Evolutionary conservation across 208 protist genomes (phyloP).

Genomic region (Novymonas esmeraldas): DNA sequence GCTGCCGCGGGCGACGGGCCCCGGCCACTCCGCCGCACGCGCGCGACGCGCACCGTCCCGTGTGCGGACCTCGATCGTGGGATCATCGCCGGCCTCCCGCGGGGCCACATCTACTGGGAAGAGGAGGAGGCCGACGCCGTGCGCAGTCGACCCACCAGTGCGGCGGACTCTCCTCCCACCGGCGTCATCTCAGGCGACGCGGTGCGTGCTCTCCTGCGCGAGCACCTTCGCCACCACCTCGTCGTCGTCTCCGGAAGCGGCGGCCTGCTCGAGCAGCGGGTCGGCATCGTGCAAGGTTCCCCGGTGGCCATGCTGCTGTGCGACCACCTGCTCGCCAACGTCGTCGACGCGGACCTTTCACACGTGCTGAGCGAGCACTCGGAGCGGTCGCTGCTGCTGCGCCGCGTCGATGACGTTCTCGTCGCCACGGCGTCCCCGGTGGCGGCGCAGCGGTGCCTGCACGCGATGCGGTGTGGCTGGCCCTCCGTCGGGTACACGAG

Average conservation of each 20-base stretch:
- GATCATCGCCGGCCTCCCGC: constrained; percentile 40
- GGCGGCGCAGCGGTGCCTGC: constrained; percentile 51
- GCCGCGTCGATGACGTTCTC: constrained; percentile 82
- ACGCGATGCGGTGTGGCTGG: constrained; percentile 51
- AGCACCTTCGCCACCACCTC: constrained; percentile 56
- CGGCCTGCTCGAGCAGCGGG: constrained; percentile 46
- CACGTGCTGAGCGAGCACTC: constrained; percentile 34
- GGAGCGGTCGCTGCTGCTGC: constrained; percentile 56
- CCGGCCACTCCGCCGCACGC: constrained; percentile 18
- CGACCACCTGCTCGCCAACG: constrained; percentile 48
- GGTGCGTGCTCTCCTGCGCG: constrained; percentile 36
- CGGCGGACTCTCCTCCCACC: background rate
- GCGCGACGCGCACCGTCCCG: constrained; percentile 30
- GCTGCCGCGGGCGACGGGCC: background rate
- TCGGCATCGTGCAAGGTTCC: constrained; percentile 76
- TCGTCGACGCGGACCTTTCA: constrained; percentile 32
- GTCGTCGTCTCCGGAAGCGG: constrained; percentile 27
- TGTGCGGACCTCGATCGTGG: constrained; percentile 19
- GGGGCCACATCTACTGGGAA: constrained; percentile 49
- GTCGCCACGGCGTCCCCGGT: constrained; percentile 55
- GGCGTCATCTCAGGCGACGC: constrained; percentile 33
- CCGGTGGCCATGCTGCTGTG: constrained; percentile 81
- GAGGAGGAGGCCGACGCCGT: constrained; percentile 2
- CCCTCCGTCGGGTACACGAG: constrained; percentile 54
- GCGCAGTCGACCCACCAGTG: background rate